Conservation (phyloP, 352 stramenopile species). For the Phytopythium oedochilum region DNA sequence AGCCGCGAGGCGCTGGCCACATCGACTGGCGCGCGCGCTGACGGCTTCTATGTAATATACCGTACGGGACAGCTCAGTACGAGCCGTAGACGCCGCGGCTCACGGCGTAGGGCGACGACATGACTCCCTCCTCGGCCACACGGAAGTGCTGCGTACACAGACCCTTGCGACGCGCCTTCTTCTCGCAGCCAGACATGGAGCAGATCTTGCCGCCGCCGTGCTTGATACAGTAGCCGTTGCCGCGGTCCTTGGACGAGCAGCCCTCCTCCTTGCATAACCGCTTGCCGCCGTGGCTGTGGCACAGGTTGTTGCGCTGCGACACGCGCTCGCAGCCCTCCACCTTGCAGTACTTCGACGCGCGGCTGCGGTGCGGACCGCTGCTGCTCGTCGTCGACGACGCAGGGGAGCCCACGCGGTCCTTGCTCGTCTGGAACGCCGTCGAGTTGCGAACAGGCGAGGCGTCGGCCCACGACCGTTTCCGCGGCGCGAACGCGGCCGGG, state of each 20-base stretch:
- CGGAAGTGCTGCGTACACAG: constrained; percentile 82
- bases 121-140: constrained; percentile 27
- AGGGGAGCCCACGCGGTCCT: constrained; percentile 12
- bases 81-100: constrained; percentile 1
- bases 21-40: too few species aligned
- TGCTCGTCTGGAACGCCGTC: background rate
- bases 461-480: constrained; percentile 30
- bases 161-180: constrained; percentile 79
- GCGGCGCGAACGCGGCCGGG: constrained; percentile 14
- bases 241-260: constrained; percentile 75
- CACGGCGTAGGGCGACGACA: background rate
- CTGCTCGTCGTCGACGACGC: constrained; percentile 7
- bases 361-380: constrained; percentile 35
- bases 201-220: constrained; percentile 82
- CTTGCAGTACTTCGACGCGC: constrained; percentile 87
- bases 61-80: too few species aligned
- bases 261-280: constrained; percentile 75
- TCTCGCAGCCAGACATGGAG: constrained; percentile 66
- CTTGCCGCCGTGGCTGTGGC: constrained; percentile 79
- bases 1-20: too few species aligned
- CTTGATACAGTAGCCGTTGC: constrained; percentile 82
- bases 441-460: constrained; percentile 7
- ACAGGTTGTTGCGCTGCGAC: constrained; percentile 81
- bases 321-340: constrained; percentile 76
- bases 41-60: too few species aligned